Percentiles rank a stretch among this genome's conserved stretches.
Conservation (phyloP, 179 eudicot genomes). For the Sideroxylon spinosum region DNA sequence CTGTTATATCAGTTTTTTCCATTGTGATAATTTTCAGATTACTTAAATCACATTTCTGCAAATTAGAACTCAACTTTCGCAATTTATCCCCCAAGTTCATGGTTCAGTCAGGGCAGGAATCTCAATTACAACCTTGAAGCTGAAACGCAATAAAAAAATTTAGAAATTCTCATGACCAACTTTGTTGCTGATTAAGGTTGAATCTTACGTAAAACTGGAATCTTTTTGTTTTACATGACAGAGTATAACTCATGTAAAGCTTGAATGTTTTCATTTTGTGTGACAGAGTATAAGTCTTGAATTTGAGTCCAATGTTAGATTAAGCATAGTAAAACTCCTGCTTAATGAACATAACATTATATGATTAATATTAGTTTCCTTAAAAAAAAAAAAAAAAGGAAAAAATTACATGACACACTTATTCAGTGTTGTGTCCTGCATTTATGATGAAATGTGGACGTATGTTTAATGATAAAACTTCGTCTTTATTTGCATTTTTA, state of each 20-base stretch:
- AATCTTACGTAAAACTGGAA: neutral
- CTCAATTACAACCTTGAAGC: neutral
- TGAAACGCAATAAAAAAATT: neutral
- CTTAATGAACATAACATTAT: neutral
- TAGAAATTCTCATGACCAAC: neutral
- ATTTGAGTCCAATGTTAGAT: neutral
- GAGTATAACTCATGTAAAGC: too few species aligned
- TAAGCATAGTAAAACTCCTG: neutral
- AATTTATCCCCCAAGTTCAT: neutral
- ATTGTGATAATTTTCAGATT: neutral
- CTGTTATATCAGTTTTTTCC: neutral
- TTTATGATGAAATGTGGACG: too few species aligned
- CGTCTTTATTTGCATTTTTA: too few species aligned
- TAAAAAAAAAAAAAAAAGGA: too few species aligned
- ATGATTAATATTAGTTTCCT: neutral
- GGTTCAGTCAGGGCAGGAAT: neutral
- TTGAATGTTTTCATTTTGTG: neutral
- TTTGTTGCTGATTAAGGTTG: neutral
- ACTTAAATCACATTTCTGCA: neutral
- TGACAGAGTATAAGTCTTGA: slow-evolving; percentile 4
- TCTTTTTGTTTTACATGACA: too few species aligned
- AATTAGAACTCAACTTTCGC: neutral
- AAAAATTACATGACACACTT: too few species aligned
- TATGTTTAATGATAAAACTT: too few species aligned
- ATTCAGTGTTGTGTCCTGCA: too few species aligned